A percentile compares a stretch with the other conserved stretches of the same genome.
phyloP scores from a whole-genome alignment of 78 protist genomes.

The Cyanophora paradoxa region DNA sequence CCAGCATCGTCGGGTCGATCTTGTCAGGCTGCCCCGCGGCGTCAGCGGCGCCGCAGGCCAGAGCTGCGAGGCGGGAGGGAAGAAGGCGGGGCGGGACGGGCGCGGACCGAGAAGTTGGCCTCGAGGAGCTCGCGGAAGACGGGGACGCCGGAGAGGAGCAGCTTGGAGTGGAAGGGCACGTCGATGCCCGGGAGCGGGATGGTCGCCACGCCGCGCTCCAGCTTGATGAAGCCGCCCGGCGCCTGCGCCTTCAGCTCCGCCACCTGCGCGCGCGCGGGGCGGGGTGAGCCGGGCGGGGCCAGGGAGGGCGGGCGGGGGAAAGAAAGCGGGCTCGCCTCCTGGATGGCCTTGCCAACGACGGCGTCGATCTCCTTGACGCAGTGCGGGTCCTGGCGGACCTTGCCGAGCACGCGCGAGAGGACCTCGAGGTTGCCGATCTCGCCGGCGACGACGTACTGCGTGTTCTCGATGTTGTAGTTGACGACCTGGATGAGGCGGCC shows the following conservation, averaged over 20 bases:
- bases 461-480: slow-evolving; percentile 52
- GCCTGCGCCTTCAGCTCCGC: not conserved
- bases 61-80: slow-evolving; percentile 58
- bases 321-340: too few relatives aligned
- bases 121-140: slow-evolving; percentile 40
- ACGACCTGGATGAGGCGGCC: slow-evolving; percentile 48
- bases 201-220: slow-evolving; percentile 41
- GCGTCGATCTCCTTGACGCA: not conserved
- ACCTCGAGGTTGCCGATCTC: slow-evolving; percentile 21
- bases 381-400: not conserved
- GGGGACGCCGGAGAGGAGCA: slow-evolving; percentile 44
- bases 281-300: too few relatives aligned
- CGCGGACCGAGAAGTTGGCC: not conserved
- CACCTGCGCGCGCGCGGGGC: too few relatives aligned
- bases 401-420: too few relatives aligned
- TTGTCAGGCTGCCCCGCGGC: slow-evolving; percentile 19
- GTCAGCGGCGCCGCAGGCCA: slow-evolving; percentile 40
- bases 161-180: slow-evolving; percentile 70
- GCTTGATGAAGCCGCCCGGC: not conserved
- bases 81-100: slow-evolving; percentile 63
- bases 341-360: not conserved
- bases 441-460: slow-evolving; percentile 65
- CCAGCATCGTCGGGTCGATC: not conserved
- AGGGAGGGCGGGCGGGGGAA: too few relatives aligned
- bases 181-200: slow-evolving; percentile 69